Base-by-base conservation (phyloP, 257 asterid genomes). In the Vinca minor region DNA sequence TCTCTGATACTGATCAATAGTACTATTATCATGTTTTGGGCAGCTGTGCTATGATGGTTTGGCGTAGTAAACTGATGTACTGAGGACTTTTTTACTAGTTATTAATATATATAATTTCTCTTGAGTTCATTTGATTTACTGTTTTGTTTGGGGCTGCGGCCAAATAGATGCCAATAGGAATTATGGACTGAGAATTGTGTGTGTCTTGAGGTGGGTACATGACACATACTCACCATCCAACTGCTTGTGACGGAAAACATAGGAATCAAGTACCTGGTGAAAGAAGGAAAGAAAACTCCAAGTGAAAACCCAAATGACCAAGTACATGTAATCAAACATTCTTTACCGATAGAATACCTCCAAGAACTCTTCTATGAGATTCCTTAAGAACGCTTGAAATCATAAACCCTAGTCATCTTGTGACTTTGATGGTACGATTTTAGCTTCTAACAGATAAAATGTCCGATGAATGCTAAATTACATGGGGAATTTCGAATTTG, bases 331-430 rank as follows among this genome's bases (percentile, higher is more conserved):
- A 26, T 14, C 45, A 60, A 20, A 49, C 45, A 9, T 58, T 6
- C 59, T 38, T 48, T 65, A 63, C 42, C 39, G 31, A 67, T 61
- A 57, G 11, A 73, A 75, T 74, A 92, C 98, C 91, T 81, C 87
- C 71, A 93, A 72, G 71, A 93, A 93, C 77, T 93, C 97, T 80
- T 79, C 86, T 67, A 93, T 84, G 69, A 89, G 85, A 76, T 87
- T 82, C 36, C 97, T 81, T 83, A 93, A 73, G 79, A 93, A 89
- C 97, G 87, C 79, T 87, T 84, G 88, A 87, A 92, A 73, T 89
- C 97, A 61, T 85, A 83, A 4, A 87, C 80, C 66, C 72, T 87
- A 17, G 91, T 77, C 96, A 89, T 89, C 26, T 45, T 63, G 49
- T 44, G 49, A 44, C 0, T 14, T 15, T 41, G 20, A 17, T 17